Evolutionary conservation across 805 yeast species (phyloP), one percentile per base, ranked within the genome.

Genomic region (Ogataea methanolica): DNA sequence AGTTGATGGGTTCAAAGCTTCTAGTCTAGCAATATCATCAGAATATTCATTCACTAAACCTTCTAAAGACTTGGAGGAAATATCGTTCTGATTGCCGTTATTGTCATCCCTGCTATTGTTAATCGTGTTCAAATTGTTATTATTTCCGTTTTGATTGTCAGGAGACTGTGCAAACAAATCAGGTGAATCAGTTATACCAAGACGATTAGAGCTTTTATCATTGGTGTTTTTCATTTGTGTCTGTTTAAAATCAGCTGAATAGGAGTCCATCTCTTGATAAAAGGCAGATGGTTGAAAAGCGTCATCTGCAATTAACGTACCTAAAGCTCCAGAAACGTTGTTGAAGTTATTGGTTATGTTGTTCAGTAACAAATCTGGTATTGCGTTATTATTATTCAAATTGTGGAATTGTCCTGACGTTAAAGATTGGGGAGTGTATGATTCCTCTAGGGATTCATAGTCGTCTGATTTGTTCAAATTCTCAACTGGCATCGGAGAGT

Each of bases 11-110:
- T 39, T 46, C 33, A 54, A 43, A 5, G 58, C 49, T 39, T 70
- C 69, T 14, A 69, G 65, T 43, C 60, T 62, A 5, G 60, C 63
- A 19, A 73, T 53, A 53, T 73, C 78, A 14, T 63, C 63, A 0
- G 74, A 57, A 48, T 71, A 73, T 41, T 68, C 66, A 16, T 60
- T 66, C 12, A 59, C 56, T 19, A 51, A 19, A 29, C 50, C 57
- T 23, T 48, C 50, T 4, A 41, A 42, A 17, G 35, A 6, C 16
- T 22, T 19, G 36, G 42, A 34, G 19, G 16, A 9, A 8, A n/a
- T 26, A 19, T 15, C 33, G 22, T 26, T 15, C n/a, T 16, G 12
- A 3, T 14, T 4, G 1, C 12, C 19, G 6, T 17, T n/a, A 15
- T 4, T 42, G 12, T 16, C 33, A 23, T 17, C 11, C 14, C 19